Evolutionary conservation across 1,284 basidiomycete species (phyloP).

Genomic region (Ganoderma sp.): DNA sequence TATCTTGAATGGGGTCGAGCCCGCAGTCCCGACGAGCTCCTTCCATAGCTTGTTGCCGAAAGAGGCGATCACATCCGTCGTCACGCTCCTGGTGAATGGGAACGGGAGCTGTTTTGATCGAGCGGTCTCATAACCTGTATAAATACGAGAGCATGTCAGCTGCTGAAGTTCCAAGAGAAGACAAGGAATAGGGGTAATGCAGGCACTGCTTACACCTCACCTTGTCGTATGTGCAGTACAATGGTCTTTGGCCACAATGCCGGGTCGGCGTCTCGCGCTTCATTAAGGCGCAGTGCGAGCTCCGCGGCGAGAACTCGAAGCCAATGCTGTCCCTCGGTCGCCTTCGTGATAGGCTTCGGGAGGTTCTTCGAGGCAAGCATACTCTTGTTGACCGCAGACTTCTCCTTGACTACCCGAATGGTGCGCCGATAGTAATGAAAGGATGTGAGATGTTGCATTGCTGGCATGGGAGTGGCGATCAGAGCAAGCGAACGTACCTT

Average conservation of each 20-base stretch:
- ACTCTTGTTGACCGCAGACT: constrained; percentile 81
- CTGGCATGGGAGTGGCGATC: neutral
- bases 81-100: constrained; percentile 77
- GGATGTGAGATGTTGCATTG: constrained; percentile 27
- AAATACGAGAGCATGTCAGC: neutral
- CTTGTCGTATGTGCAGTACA: constrained; percentile 77
- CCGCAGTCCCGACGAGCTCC: constrained; percentile 70
- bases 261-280: constrained; percentile 75
- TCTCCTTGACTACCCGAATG: constrained; percentile 77
- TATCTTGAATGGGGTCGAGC: constrained; percentile 62
- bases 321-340: constrained; percentile 86
- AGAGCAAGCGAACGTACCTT: constrained; percentile 60
- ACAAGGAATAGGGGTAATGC: neutral
- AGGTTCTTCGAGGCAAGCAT: constrained; percentile 96
- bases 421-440: neutral
- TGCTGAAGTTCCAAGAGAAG: neutral
- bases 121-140: constrained; percentile 65
- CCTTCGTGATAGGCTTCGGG: constrained; percentile 73
- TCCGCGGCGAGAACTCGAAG: constrained; percentile 90
- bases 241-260: constrained; percentile 94
- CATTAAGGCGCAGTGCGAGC: constrained; percentile 81
- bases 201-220: constrained; percentile 42
- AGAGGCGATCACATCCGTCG: constrained; percentile 78
- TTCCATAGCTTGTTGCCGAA: constrained; percentile 87
- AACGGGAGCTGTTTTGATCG: constrained; percentile 85